These are phyloP conservation scores for Drechslera avenae DNA, from an alignment of 2,329 filamentous ascomycete genomes.

Conservation along the genomic window DNA sequence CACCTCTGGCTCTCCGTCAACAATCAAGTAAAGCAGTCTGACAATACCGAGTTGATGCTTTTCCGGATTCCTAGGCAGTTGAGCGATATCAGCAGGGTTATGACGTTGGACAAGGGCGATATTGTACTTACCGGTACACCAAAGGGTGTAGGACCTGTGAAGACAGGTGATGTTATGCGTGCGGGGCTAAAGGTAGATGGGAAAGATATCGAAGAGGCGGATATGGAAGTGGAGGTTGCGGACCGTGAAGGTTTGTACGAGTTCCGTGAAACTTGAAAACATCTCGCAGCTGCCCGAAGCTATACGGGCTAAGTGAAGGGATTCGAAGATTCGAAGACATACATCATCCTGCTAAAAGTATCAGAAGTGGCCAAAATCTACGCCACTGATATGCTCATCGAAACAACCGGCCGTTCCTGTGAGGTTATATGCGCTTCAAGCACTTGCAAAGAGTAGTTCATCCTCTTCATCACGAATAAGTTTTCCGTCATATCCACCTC, in stretches of 20 bases:
- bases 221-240: constrained; percentile 80
- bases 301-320: background rate
- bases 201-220: constrained; percentile 82
- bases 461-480: background rate
- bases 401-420: no score
- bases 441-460: no score
- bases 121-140: constrained; percentile 96
- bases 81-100: constrained; percentile 90
- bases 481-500: background rate
- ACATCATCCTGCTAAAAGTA: background rate
- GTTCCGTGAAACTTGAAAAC: constrained; percentile 62
- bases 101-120: constrained; percentile 91
- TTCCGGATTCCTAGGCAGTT: constrained; percentile 87
- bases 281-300: no score
- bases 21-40: constrained; percentile 74
- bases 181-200: constrained; percentile 81
- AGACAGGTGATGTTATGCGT: constrained; percentile 83
- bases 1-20: constrained; percentile 89
- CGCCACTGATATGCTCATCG: no score
- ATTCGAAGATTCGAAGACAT: background rate
- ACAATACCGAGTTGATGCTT: constrained; percentile 92
- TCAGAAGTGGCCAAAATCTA: background rate
- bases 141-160: constrained; percentile 88
- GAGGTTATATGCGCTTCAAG: no score
- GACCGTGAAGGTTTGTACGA: constrained; percentile 78